A percentile compares a stretch with the other conserved stretches of the same genome.
Evolutionary conservation across 805 yeast species (phyloP).

Genomic region (Metschnikowia santaceciliae): DNA sequence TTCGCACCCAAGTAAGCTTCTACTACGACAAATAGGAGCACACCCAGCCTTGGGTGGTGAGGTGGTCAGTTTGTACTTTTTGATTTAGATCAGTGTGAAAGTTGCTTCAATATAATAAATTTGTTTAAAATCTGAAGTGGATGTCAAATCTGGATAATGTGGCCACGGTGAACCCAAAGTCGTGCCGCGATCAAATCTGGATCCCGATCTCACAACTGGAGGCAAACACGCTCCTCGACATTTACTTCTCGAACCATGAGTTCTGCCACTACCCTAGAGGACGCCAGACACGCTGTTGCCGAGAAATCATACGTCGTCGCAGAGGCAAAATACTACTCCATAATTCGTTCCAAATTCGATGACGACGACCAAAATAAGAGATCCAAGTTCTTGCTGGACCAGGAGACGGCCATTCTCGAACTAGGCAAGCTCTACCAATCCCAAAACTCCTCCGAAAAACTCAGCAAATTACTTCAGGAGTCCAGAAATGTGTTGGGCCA

Average conservation of each 20-base stretch:
- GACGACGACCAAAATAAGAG: slow-evolving; percentile 21
- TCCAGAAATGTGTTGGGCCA: slow-evolving; percentile 70
- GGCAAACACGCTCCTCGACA: slow-evolving; percentile 1
- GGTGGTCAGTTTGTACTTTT: neutral
- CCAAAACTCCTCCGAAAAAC: slow-evolving; percentile 44
- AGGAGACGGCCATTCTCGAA: slow-evolving; percentile 68
- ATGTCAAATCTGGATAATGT: neutral
- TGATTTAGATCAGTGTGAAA: neutral
- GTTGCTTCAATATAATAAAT: neutral
- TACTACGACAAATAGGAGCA: neutral
- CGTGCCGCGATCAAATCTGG: slow-evolving; percentile 2
- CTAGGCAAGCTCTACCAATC: slow-evolving; percentile 68
- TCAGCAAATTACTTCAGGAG: slow-evolving; percentile 58
- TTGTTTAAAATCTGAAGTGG: neutral
- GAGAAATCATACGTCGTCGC: slow-evolving; percentile 52
- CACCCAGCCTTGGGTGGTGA: neutral
- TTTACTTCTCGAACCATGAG: slow-evolving; percentile 16
- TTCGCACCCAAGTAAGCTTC: slow-evolving; percentile 3
- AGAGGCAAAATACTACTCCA: slow-evolving; percentile 52
- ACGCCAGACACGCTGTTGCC: slow-evolving; percentile 58
- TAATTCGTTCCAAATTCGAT: slow-evolving; percentile 31
- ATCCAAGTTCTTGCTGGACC: slow-evolving; percentile 32
- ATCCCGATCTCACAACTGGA: slow-evolving; percentile 1
- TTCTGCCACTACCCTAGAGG: slow-evolving; percentile 36
- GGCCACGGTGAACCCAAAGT: neutral